These are phyloP conservation scores for Globisporangium paddicum DNA, from an alignment of 352 stramenopile species.

Conservation along the genomic window DNA sequence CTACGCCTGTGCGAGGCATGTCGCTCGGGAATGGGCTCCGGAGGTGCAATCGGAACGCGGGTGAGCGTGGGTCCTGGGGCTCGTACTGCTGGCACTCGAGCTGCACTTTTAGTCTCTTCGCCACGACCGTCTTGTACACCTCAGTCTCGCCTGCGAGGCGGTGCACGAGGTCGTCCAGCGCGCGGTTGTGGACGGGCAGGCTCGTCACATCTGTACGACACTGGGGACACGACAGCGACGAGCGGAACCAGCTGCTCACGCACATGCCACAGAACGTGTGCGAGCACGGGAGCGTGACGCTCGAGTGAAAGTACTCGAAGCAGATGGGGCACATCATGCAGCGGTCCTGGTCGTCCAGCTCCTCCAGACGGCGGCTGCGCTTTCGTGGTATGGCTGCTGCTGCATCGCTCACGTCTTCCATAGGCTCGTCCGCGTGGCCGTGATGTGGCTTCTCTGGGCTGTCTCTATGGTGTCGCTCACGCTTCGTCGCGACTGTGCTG, in stretches of 20 bases:
- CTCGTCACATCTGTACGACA: constrained; percentile 61
- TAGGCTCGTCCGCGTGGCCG: not conserved
- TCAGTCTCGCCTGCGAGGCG: constrained; percentile 63
- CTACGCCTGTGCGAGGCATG: not conserved
- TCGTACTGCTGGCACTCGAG: constrained; percentile 12
- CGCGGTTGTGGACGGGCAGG: constrained; percentile 73
- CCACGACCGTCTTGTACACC: constrained; percentile 43
- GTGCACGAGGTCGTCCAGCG: constrained; percentile 74
- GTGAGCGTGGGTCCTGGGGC: not conserved
- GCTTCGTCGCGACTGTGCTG: constrained; percentile 17
- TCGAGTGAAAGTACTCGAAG: constrained; percentile 76
- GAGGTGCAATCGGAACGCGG: not conserved
- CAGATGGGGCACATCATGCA: constrained; percentile 81
- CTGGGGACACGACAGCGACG: constrained; percentile 70
- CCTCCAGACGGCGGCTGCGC: constrained; percentile 13
- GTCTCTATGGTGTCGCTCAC: constrained; percentile 21
- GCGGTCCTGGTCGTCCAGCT: constrained; percentile 47
- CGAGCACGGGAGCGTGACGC: constrained; percentile 74
- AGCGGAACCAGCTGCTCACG: constrained; percentile 75
- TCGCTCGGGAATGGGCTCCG: constrained; percentile 10
- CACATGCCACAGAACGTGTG: constrained; percentile 83
- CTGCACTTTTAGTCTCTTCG: constrained; percentile 27
- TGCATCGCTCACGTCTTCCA: constrained; percentile 8
- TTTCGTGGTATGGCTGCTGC: constrained; percentile 9
- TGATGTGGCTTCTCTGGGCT: constrained; percentile 5